Evolutionary conservation across 306 rosid species (phyloP).

Genomic region (Castanea mollissima): DNA sequence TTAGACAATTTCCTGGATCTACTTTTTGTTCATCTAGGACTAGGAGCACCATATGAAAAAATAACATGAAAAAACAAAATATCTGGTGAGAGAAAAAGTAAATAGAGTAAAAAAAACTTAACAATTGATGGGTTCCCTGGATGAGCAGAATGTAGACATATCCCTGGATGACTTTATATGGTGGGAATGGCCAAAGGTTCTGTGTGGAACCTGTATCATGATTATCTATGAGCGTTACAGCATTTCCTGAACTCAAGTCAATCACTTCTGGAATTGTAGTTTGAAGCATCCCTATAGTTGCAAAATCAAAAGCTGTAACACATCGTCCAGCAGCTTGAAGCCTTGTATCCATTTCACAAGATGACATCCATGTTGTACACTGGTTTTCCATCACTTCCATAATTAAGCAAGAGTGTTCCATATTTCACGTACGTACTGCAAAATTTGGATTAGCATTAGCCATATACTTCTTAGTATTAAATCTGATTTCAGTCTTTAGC

Average conservation of each 20-base stretch:
- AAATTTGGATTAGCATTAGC: background rate
- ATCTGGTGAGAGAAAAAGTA: background rate
- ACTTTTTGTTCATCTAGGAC: background rate
- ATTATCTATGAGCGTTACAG: constrained; percentile 39
- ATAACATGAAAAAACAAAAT: background rate
- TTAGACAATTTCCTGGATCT: background rate
- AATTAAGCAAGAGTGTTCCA: background rate
- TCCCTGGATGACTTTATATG: constrained; percentile 36
- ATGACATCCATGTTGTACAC: constrained; percentile 14
- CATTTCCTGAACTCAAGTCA: constrained; percentile 37
- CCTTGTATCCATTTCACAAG: constrained; percentile 38
- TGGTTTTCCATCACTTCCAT: too few species aligned
- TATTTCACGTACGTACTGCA: background rate
- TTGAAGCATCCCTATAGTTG: constrained; percentile 38
- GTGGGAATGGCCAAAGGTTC: constrained; percentile 19
- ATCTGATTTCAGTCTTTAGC: background rate
- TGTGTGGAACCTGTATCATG: constrained; percentile 39
- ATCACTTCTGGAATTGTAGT: constrained; percentile 35
- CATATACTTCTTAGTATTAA: background rate
- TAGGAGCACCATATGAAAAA: too few species aligned
- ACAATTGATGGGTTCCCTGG: constrained; percentile 39
- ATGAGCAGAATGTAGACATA: constrained; percentile 39
- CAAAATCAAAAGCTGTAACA: constrained; percentile 42
- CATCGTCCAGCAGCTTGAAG: constrained; percentile 30
- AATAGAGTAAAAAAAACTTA: background rate